Evolutionary conservation across 2,329 filamentous ascomycete genomes (phyloP).

Genomic region (Phoma herbarum): DNA sequence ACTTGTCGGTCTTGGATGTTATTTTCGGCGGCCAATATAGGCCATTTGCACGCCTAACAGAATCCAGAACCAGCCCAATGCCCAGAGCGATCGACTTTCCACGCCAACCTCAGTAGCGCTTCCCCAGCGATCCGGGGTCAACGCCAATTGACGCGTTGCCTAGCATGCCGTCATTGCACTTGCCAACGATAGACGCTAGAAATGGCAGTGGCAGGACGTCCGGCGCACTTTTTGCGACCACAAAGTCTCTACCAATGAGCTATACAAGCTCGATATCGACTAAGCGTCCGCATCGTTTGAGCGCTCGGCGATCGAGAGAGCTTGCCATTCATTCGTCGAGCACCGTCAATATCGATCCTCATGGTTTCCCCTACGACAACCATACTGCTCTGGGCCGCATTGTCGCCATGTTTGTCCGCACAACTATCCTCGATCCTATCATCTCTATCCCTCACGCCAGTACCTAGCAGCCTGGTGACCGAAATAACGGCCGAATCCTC

Average conservation of each 20-base stretch:
- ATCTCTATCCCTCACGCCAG: slow-evolving; percentile 13
- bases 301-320: slow-evolving; percentile 6
- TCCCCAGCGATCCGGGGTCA: slow-evolving; percentile 27
- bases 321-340: slow-evolving; percentile 22
- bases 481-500: slow-evolving; percentile 2
- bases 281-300: slow-evolving; percentile 11
- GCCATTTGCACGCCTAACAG: slow-evolving; percentile 2
- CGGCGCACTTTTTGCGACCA: neutral
- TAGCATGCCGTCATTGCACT: slow-evolving; percentile 31
- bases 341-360: slow-evolving; percentile 10
- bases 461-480: slow-evolving; percentile 23
- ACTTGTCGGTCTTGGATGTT: neutral
- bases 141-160: slow-evolving; percentile 4
- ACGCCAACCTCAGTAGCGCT: slow-evolving; percentile 16
- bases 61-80: slow-evolving; percentile 9
- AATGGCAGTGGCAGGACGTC: slow-evolving; percentile 6
- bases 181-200: slow-evolving; percentile 18
- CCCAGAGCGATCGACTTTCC: slow-evolving; percentile 9
- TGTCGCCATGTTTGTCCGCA: slow-evolving; percentile 20
- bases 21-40: slow-evolving; percentile 1
- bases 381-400: slow-evolving; percentile 19
- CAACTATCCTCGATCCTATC: slow-evolving; percentile 25
- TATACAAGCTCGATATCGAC: slow-evolving; percentile 1
- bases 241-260: neutral
- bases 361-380: slow-evolving; percentile 24